Conservation (phyloP, 2,329 filamentous ascomycete species). For the Fusarium miscanthi region DNA sequence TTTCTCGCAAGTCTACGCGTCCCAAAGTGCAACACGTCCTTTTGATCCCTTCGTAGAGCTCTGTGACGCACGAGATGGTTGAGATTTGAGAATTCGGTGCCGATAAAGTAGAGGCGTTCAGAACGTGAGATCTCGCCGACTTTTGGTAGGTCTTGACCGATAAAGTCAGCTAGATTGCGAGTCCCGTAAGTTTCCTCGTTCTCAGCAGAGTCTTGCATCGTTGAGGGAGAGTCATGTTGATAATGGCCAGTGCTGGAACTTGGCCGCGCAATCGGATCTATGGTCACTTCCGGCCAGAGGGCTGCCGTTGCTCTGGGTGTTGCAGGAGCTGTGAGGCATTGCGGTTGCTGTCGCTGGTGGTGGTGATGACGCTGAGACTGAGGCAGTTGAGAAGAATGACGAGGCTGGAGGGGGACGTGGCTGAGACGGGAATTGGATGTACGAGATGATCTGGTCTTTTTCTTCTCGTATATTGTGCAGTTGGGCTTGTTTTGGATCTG, state of each 20-base stretch:
- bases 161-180: constrained; percentile 60
- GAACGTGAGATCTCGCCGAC: constrained; percentile 59
- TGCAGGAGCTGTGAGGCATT: constrained; percentile 43
- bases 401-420: constrained; percentile 59
- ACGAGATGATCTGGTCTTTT: constrained; percentile 53
- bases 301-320: constrained; percentile 28
- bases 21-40: constrained; percentile 50
- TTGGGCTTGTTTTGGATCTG: constrained; percentile 53
- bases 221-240: constrained; percentile 23
- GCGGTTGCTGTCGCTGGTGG: constrained; percentile 35
- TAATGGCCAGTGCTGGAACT: constrained; percentile 19
- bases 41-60: constrained; percentile 42
- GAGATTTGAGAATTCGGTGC: constrained; percentile 66
- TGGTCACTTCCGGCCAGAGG: constrained; percentile 21
- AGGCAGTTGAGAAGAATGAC: constrained; percentile 48
- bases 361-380: neutral
- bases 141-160: constrained; percentile 59
- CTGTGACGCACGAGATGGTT: constrained; percentile 65
- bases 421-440: constrained; percentile 37
- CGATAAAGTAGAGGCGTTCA: constrained; percentile 64
- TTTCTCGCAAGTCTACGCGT: constrained; percentile 51
- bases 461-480: constrained; percentile 63
- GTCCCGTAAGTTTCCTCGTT: constrained; percentile 54
- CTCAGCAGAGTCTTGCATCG: constrained; percentile 25
- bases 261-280: constrained; percentile 19